Conservation (phyloP, 169 alveolate species). For the Eimeria maxima region DNA sequence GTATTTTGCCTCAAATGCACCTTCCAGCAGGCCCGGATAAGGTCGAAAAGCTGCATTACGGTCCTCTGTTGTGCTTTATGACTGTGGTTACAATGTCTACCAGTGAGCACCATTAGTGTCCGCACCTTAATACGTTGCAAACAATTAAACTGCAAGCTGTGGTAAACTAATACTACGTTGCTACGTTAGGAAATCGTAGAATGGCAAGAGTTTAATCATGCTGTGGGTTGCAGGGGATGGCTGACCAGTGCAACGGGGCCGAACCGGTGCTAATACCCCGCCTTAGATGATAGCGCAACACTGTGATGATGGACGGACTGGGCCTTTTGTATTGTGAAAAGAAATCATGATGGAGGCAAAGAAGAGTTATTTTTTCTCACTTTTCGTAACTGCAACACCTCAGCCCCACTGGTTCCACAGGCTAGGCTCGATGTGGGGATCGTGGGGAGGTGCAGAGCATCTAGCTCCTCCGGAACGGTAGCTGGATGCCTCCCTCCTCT, state of each 20-base stretch:
- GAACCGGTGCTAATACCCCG: not conserved
- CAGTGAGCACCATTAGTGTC: no score
- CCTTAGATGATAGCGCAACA: not conserved
- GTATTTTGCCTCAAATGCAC: no score
- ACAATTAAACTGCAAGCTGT: no score
- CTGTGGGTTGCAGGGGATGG: not conserved
- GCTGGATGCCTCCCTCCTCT: slow-evolving; percentile 5
- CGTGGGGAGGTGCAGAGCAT: slow-evolving; percentile 58
- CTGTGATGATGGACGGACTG: not conserved
- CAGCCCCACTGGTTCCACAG: not conserved
- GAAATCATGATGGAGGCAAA: not conserved
- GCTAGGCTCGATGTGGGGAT: slow-evolving; percentile 52
- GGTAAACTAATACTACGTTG: no score
- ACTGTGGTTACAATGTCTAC: no score
- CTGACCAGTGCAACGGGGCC: not conserved
- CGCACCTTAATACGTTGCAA: no score
- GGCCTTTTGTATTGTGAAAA: not conserved
- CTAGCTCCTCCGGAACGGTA: not conserved
- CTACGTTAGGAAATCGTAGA: not conserved
- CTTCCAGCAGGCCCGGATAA: no score
- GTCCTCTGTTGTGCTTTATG: no score
- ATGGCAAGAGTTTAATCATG: not conserved
- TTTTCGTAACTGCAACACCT: not conserved
- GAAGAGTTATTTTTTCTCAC: not conserved
- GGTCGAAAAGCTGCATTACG: no score